These are phyloP conservation scores for Dryas drummondii DNA, from an alignment of 306 rosid genomes.

Conservation along the genomic window DNA sequence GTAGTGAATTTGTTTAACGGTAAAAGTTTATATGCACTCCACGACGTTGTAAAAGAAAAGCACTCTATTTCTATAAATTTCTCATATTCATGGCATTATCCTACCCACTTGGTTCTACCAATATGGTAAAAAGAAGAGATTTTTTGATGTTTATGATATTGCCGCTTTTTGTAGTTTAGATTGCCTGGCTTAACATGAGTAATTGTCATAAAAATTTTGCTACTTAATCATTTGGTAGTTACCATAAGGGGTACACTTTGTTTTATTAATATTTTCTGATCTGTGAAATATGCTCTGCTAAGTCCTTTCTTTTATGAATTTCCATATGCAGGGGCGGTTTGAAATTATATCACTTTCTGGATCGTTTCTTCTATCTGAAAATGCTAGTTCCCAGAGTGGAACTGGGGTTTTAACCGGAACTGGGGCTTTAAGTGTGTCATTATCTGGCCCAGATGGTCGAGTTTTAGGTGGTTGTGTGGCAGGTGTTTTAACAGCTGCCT, in stretches of 20 bases:
- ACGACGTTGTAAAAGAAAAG: neutral
- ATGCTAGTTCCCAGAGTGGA: slow-evolving; percentile 44
- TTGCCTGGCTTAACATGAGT: neutral
- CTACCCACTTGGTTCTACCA: too few species aligned
- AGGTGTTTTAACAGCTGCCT: slow-evolving; percentile 66
- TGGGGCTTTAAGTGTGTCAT: slow-evolving; percentile 64
- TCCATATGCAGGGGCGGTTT: slow-evolving; percentile 62
- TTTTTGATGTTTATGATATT: neutral
- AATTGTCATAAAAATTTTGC: neutral
- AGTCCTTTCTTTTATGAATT: neutral
- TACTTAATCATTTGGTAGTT: neutral
- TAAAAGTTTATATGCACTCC: neutral
- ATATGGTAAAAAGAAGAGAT: too few species aligned
- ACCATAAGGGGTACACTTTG: neutral
- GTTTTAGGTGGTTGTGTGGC: slow-evolving; percentile 74
- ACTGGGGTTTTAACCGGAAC: slow-evolving; percentile 13
- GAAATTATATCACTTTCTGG: slow-evolving; percentile 76
- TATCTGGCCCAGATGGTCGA: slow-evolving; percentile 74
- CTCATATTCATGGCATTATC: too few species aligned
- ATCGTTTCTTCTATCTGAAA: slow-evolving; percentile 49
- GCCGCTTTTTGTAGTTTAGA: neutral
- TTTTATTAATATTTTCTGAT: neutral
- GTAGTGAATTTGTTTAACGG: neutral
- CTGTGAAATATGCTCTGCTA: neutral
- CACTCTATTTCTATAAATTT: neutral